Percentiles rank a stretch among this genome's conserved stretches.
Evolutionary conservation across 2,329 filamentous ascomycete genomes (phyloP).

Genomic region (Nothophoma quercina): DNA sequence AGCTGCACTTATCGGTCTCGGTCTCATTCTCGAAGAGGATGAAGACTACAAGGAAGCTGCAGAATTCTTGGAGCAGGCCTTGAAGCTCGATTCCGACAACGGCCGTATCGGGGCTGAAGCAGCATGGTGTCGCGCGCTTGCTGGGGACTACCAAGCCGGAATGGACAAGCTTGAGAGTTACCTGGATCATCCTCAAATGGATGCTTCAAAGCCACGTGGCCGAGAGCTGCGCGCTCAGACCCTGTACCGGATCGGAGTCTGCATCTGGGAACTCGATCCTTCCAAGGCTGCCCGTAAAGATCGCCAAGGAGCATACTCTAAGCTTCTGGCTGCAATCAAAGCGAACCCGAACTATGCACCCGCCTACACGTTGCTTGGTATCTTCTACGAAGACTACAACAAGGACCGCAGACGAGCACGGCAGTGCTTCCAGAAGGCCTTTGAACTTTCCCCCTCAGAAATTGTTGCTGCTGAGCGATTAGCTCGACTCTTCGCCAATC

Average conservation of each 20-base stretch:
- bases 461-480: constrained; percentile 86
- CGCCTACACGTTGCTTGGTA: constrained; percentile 87
- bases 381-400: constrained; percentile 90
- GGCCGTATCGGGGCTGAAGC: constrained; percentile 83
- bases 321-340: constrained; percentile 83
- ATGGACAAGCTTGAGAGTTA: constrained; percentile 74
- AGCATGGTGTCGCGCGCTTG: constrained; percentile 89
- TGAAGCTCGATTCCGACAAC: constrained; percentile 76
- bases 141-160: constrained; percentile 75
- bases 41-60: constrained; percentile 85
- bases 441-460: constrained; percentile 89
- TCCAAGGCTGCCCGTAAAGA: constrained; percentile 78
- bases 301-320: constrained; percentile 81
- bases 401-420: constrained; percentile 85
- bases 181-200: constrained; percentile 65
- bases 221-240: constrained; percentile 83
- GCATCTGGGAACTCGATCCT: constrained; percentile 83
- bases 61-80: constrained; percentile 78
- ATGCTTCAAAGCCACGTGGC: constrained; percentile 65
- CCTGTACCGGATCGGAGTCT: constrained; percentile 85
- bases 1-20: constrained; percentile 84
- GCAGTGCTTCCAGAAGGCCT: constrained; percentile 95
- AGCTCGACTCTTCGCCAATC: constrained; percentile 84
- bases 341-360: constrained; percentile 88
- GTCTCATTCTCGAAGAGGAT: constrained; percentile 91